Base-by-base conservation (phyloP, 2,329 filamentous ascomycete genomes). In the Diaporthe eres region DNA sequence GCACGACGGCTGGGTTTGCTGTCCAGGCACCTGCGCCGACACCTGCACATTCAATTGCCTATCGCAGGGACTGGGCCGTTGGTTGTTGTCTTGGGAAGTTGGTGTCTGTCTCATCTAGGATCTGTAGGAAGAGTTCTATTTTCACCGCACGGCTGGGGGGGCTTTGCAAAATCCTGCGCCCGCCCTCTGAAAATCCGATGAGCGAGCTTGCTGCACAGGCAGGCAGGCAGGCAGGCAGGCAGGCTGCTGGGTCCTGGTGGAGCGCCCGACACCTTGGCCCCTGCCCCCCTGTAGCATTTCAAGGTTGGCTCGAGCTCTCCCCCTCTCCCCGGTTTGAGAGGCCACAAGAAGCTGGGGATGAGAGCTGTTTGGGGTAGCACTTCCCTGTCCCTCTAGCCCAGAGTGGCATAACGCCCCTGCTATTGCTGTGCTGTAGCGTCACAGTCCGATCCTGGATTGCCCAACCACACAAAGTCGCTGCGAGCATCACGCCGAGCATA, bases 401-500 rank as follows among this genome's bases (percentile, higher is more conserved):
- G 58, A 65, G 61, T 15, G 34, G 71, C 51, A 39, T 73, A 73
- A 73, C 22, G 71, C 60, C 71, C 37, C 49, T 65, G 58, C 71
- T 55, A 73, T 42, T 73, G 58, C 57, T 72, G 71, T 63, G 22
- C 37, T 42, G 71, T 37, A 49, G 70, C 60, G 57, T 63, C 47
- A 73, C 49, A 68, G 49, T 70, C 65, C 49, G 28, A 70, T 70
- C 65, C 65, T 70, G 65, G 65, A 70, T 55, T 70, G 71, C 71
- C 71, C 71, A 73, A 73, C 71, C 71, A 73, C 58, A 55, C 47
- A 65, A 65, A 61, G 47, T 73, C 58, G 71, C 71, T 67, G 71
- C 71, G 60, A 63, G 47, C 58, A 73, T 73, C 71, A 63, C n/a
- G 71, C 71, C 71, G 71, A 65, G 58, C 71, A 73, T 73, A 73